Evolutionary conservation across 495 filamentous ascomycete genomes (phyloP), one percentile per base, ranked within the genome.

Genomic region (Oidiodendron maius): DNA sequence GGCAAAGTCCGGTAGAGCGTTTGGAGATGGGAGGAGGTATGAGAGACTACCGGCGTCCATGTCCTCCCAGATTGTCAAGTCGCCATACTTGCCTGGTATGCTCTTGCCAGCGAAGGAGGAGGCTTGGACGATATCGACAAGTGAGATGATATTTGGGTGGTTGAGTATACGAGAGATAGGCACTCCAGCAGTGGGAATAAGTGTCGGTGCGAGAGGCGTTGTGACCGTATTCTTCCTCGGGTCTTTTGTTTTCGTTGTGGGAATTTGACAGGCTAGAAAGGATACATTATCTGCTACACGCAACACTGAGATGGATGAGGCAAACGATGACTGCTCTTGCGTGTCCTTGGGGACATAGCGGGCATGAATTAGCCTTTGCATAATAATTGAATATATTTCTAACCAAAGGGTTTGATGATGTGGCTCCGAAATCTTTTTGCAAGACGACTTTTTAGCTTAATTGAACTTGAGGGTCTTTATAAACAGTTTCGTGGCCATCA

Each of bases 91-190:
- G 15, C 46, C 49, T 24, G 43, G 15, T 26, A 16, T 20, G 1
- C 26, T 41, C 5, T 25, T 26, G 38, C 50, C 52, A 12, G 36
- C 2, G 3, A 23, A 15, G 3, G 22, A 17, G 1, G 40, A 37
- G 28, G 35, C 40, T 2, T 25, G 34, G 13, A 48, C 30, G n/a
- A 57, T 49, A 23, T 60, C 57, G 16, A 60, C 44, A 3, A 60
- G 28, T 2, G 50, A 56, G 37, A 56, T 57, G 24, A 60, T 54
- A 28, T 57, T 56, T 24, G 53, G 53, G 21, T 60, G 57, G 48
- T 60, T 57, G 3, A 60, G 50, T 21, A 60, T 48, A 5, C 32
- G 48, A 24, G 48, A 53, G 12, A 59, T 12, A 10, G 52, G 21
- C 16, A 46, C 34, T 1, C 32, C 28, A 8, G 49, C 48, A 3